phyloP scores from a whole-genome alignment of 225 moss, liverwort and hornwort species.

The Anthoceros angustus region DNA sequence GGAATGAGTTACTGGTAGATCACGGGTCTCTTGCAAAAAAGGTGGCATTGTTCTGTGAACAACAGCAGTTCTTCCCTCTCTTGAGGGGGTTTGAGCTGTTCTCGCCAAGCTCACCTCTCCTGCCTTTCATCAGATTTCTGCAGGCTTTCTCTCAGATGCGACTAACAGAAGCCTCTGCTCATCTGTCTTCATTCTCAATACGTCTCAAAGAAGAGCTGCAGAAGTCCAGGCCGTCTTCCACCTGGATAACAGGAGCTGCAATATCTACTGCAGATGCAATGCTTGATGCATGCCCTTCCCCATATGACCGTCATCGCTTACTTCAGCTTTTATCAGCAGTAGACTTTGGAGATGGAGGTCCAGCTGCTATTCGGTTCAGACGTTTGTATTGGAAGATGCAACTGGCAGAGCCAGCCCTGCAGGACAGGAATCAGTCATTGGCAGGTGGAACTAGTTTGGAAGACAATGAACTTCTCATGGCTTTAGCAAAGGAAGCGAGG shows the following conservation, averaged over 20 bases:
- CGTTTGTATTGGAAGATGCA: constrained; percentile 93
- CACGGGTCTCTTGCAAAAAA: constrained; percentile 73
- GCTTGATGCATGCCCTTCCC: constrained; percentile 78
- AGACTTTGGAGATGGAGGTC: constrained; percentile 95
- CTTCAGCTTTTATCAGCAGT: constrained; percentile 75
- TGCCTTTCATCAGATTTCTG: constrained; percentile 76
- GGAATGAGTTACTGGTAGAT: constrained; percentile 32
- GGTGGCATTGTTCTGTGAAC: constrained; percentile 84
- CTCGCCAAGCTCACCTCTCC: constrained; percentile 70
- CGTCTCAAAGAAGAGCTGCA: constrained; percentile 65
- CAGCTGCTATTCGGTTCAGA: constrained; percentile 69
- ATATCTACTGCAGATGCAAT: constrained; percentile 89
- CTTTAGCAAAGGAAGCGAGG: constrained; percentile 62
- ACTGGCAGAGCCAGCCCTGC: constrained; percentile 79
- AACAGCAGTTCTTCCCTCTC: constrained; percentile 77
- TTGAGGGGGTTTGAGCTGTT: constrained; percentile 95
- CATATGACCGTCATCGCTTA: constrained; percentile 85
- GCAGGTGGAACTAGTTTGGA: constrained; percentile 57
- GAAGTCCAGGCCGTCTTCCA: constrained; percentile 18
- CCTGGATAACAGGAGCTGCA: constrained; percentile 79
- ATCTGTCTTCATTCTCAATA: constrained; percentile 63
- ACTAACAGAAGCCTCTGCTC: constrained; percentile 79
- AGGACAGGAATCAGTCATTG: constrained; percentile 35
- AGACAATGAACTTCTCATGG: constrained; percentile 65
- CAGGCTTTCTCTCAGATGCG: constrained; percentile 98